These are phyloP conservation scores for Cladophialophora yegresii DNA, from an alignment of 2,329 filamentous ascomycete species.

Conservation along the genomic window DNA sequence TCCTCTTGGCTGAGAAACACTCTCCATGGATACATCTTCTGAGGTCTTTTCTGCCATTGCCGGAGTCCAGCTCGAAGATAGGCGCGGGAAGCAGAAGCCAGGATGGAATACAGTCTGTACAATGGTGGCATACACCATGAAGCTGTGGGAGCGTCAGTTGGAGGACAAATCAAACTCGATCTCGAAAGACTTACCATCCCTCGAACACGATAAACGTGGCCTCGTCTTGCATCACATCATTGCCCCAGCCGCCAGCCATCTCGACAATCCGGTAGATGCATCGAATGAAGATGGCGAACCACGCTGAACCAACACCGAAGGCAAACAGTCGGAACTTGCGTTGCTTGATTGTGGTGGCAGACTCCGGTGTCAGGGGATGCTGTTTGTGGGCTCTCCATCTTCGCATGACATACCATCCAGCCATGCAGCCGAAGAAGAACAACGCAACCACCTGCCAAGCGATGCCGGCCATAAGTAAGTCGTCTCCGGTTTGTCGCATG, in stretches of 20 bases:
- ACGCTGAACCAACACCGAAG: slow-evolving; percentile 38
- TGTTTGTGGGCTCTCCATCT: slow-evolving; percentile 8
- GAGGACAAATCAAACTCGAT: neutral
- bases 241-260: slow-evolving; percentile 50
- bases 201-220: slow-evolving; percentile 54
- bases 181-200: slow-evolving; percentile 39
- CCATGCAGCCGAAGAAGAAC: slow-evolving; percentile 39
- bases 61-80: slow-evolving; percentile 17
- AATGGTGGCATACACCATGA: slow-evolving; percentile 28
- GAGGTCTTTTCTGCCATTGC: slow-evolving; percentile 11
- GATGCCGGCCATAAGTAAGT: slow-evolving; percentile 62
- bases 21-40: slow-evolving; percentile 23
- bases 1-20: neutral
- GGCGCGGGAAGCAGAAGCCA: slow-evolving; percentile 32
- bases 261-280: slow-evolving; percentile 55
- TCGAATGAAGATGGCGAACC: slow-evolving; percentile 49
- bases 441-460: slow-evolving; percentile 58
- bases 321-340: slow-evolving; percentile 31
- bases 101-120: slow-evolving; percentile 33
- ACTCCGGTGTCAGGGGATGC: slow-evolving; percentile 23
- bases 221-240: slow-evolving; percentile 52
- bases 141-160: slow-evolving; percentile 13
- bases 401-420: slow-evolving; percentile 13
- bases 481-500: slow-evolving; percentile 50
- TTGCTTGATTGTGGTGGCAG: slow-evolving; percentile 18